A percentile compares a stretch with the other conserved stretches of the same genome.
Conservation (phyloP, 495 filamentous ascomycete genomes). For the Tetracladium setigerum region DNA sequence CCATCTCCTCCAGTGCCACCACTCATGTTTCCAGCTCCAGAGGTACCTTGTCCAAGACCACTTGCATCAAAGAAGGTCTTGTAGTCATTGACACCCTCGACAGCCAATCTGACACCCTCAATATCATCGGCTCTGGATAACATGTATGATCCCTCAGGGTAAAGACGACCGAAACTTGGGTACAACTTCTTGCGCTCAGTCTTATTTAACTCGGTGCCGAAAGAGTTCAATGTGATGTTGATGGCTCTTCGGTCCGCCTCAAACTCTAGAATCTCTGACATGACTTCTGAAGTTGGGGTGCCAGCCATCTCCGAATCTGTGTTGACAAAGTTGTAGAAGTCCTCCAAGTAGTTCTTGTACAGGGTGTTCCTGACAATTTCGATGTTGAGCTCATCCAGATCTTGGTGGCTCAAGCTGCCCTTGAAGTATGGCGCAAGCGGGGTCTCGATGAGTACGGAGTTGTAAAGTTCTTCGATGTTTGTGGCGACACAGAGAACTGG, state of each 20-base stretch:
- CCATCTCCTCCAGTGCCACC: conserved; percentile 68
- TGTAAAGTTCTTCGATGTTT: conserved; percentile 98
- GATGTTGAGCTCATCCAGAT: conserved; percentile 98
- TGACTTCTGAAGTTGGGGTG: conserved; percentile 86
- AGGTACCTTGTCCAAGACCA: conserved; percentile 66
- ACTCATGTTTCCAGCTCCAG: conserved; percentile 74
- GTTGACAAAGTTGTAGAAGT: conserved; percentile 90
- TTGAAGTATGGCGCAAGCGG: conserved; percentile 97
- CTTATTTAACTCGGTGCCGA: conserved; percentile 94
- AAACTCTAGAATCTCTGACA: conserved; percentile 91
- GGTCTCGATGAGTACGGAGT: conserved; percentile 93
- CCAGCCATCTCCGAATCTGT: conserved; percentile 75
- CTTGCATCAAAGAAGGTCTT: conserved; percentile 91
- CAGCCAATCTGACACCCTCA: conserved; percentile 85
- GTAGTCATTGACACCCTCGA: conserved; percentile 87
- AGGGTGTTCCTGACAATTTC: conserved; percentile 98
- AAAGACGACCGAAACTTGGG: conserved; percentile 80
- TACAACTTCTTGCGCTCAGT: conserved; percentile 93
- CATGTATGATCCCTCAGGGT: conserved; percentile 92
- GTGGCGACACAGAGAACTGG: conserved; percentile 95
- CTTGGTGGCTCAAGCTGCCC: conserved; percentile 84
- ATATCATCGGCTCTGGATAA: conserved; percentile 92
- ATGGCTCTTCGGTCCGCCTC: conserved; percentile 95
- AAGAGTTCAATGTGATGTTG: conserved; percentile 99
- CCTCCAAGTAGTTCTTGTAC: conserved; percentile 99